Conservation (phyloP, 2,329 filamentous ascomycete species). For the Pseudogymnoascus destructans region DNA sequence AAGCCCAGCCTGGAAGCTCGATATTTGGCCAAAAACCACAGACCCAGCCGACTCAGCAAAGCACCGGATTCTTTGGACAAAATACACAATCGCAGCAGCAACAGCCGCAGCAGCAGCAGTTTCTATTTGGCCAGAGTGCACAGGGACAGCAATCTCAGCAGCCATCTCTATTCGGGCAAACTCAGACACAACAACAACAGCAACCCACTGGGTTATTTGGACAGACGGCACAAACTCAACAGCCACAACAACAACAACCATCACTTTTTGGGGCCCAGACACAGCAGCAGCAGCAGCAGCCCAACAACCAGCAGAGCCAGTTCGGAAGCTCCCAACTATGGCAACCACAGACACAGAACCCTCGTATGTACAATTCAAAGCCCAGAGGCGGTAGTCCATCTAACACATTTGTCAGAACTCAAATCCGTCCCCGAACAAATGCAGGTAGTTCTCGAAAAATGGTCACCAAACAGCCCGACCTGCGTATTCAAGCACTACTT, state of each 20-base stretch:
- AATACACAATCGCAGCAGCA: conserved; percentile 22
- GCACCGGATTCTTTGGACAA: conserved; percentile 9
- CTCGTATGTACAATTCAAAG: conserved; percentile 18
- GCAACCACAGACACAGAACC: conserved; percentile 21
- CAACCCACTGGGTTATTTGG: conserved; percentile 14
- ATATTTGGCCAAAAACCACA: conserved; percentile 16
- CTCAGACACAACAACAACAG: conserved; percentile 13
- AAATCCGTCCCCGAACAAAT: conserved; percentile 67
- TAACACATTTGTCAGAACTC: conserved; percentile 36
- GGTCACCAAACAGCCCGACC: conserved; percentile 53
- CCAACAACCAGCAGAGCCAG: conserved; percentile 18
- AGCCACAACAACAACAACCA: conserved; percentile 27
- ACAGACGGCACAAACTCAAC: conserved; percentile 17
- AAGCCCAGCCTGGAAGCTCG: conserved; percentile 15
- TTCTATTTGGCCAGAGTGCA: conserved; percentile 19
- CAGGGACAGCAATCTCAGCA: conserved; percentile 15
- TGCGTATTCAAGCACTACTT: conserved; percentile 75
- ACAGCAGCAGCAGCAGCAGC: conserved; percentile 25
- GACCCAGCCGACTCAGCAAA: conserved; percentile 17
- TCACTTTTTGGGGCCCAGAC: conserved; percentile 26
- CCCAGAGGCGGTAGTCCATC: background rate
- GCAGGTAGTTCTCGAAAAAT: conserved; percentile 55
- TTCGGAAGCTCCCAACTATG: conserved; percentile 18
- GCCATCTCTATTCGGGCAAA: conserved; percentile 16
- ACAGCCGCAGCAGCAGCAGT: conserved; percentile 23